Base-by-base conservation (phyloP, 208 protist genomes). In the Wallacemonas sp. region DNA sequence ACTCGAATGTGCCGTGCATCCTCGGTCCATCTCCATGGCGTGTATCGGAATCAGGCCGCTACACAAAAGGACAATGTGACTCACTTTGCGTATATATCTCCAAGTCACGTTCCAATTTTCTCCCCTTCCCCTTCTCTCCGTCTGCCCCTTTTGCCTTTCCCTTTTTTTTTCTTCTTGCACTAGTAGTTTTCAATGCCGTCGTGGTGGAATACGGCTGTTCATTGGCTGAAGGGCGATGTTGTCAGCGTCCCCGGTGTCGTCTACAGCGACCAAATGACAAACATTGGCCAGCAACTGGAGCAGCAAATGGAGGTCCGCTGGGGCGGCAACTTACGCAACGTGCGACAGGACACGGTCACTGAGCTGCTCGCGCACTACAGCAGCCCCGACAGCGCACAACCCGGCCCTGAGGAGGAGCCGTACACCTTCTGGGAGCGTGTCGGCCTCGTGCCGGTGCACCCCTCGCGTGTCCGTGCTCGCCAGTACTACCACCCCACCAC, bases 341-440 rank as follows among this genome's bases (percentile, higher is more conserved):
- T 93, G 14, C 79, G 80, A 0, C 45, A 86, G 45, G 85, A 88
- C 3, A 89, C 74, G 2, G 81, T 72, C 1, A 82, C 86, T 0
- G 70, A 41, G 16, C n/a, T 81, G 5, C 61, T 72, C 16, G 46
- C 69, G 11, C 66, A 55, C 59, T 44, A 39, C 38, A 22, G 28
- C 38, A 52, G 54, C 20, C 23, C 63, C 3, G 44, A 57, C 22
- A 52, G 23, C 26, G 52, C 52, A 22, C 31, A 65, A 20, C 65
- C 76, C 2, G 87, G 86, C 5, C 90, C 87, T 0, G 90, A 93
- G 77, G 80, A 83, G 70, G 78, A 84, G 70, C 90, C 90, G n/a
- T 96, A 94, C 80, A 93, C 87, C 18, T 92, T 89, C 54, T 89
- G 80, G 82, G 87, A 96, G 65, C 87, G 87, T n/a, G 55, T 91